Base-by-base conservation (phyloP, 192 early-diverging fungal genomes). In the Backusella circina region DNA sequence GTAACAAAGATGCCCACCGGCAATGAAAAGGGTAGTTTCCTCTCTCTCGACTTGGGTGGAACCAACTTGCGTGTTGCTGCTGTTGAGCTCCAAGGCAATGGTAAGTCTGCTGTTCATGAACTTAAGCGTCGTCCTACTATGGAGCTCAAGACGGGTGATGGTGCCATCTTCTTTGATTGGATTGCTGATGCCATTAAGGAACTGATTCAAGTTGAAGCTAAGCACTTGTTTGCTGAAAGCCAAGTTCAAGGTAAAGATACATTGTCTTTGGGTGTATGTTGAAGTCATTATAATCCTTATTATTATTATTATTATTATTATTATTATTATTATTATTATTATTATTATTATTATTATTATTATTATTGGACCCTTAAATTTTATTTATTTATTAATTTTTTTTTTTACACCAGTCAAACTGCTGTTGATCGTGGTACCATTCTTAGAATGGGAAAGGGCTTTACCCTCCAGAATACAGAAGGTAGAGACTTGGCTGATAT, bases 1-100 rank as follows among this genome's bases (percentile, higher is more conserved):
- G 94, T 98, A 70, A 88, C 91, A 9, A 78, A 82, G 57, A 84
- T 93, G 26, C 97, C 98, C 3, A 90, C 84, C 23, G 96, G 97
- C 33, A 86, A 81, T 70, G 98, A 99, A 78, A 90, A 85, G 32
- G 98, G 98, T 32, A 88, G 91, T 33, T 96, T 90, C 86, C 84
- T 96, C 65, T 94, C 98, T 10, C 86, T 99, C 44, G 98, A 99
- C 75, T 84, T 99, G 72, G 97, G 98, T 61, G 98, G 97, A 18
- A 96, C 96, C 44, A 97, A 98, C 86, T 88, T 99, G 74, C 93
- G 97, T 50, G 93, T 97, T 30, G 90, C 94, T 76, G 87, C 88
- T 41, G 94, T 97, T 18, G 88, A 88, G 33, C 88, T 99, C 21
- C 83, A 93, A 66, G 96, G 96, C 37, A 78, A 89, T 65, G 94